Evolutionary conservation across 2,329 filamentous ascomycete species (phyloP), one percentile per base, ranked within the genome.

Genomic region (Nectriaceae sp.): DNA sequence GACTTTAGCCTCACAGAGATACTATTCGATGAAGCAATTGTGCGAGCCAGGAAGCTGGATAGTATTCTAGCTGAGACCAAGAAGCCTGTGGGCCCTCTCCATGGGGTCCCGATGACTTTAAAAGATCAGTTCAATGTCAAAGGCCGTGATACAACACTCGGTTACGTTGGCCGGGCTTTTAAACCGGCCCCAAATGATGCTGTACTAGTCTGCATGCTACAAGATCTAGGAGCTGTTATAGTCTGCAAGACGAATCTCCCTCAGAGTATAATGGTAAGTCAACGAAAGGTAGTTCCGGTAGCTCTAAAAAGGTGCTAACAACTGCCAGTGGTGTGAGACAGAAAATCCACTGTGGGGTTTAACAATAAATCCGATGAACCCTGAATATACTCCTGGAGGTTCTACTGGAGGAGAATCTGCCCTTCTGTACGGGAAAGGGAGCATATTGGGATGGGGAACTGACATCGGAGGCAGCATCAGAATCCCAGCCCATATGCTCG

Each of bases 61-160:
- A 15, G 13, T 0, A 45, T 42, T 4, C 31, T 44, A 2, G 5
- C 35, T 0, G 29, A 40, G 5, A 42, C 44, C 5, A 33, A 31
- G 2, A 49, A 49, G 16, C 35, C 44, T 1, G 22, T 20, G 3
- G 53, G 57, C 0, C 59, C 62, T 0, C 41, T 65, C 0, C 61
- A 60, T 0, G 62, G 62, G 1, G 19, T 65, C 1, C 59, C 59
- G 0, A 35, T 65, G 3, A 63, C 59, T 1, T 6, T 65, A 0
- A 86, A 86, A 60, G 83, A 86, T 43, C 80, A 82, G 13, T 86
- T 85, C 64, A 77, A 84, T 20, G 69, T 87, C 36, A 76, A 76
- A 49, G 82, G 79, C 2, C 62, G 75, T 3, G 79, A 85, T 44
- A 76, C 76, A 0, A 84, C 83, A 0, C 65, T 85, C 3, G 83